Evolutionary conservation across 2,329 filamentous ascomycete genomes (phyloP).

Genomic region (Aspergillus aculeatinus): DNA sequence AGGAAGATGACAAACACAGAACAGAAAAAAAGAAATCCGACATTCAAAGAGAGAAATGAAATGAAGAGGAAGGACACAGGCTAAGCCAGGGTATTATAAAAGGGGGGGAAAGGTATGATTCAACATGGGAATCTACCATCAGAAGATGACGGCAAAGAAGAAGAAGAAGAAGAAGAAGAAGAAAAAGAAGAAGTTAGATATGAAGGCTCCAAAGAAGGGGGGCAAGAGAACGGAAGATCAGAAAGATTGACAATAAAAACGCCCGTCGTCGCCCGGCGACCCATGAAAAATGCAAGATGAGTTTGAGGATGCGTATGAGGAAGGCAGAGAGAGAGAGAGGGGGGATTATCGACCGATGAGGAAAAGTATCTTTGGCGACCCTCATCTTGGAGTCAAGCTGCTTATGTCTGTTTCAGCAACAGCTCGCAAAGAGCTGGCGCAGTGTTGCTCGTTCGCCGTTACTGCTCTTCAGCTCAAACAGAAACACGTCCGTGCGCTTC

Average conservation of each 20-base stretch:
- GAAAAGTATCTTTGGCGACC: too few species aligned
- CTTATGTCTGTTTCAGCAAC: too few species aligned
- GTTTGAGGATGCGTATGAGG: too few species aligned
- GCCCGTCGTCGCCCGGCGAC: not conserved
- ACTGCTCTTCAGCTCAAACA: too few species aligned
- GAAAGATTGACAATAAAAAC: not conserved
- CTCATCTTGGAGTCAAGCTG: too few species aligned
- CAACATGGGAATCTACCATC: constrained; percentile 5
- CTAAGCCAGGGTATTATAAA: constrained; percentile 1
- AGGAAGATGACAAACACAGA: not conserved
- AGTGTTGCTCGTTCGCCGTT: too few species aligned
- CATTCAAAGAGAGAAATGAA: not conserved
- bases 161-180: constrained; percentile 16
- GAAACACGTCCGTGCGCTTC: too few species aligned
- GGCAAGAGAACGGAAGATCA: constrained; percentile 7
- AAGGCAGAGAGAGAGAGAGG: too few species aligned
- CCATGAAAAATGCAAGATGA: not conserved
- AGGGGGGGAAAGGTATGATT: constrained; percentile 1
- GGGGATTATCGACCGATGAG: too few species aligned
- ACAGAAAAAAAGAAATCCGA: not conserved
- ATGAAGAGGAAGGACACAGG: not conserved
- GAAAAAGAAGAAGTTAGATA: not conserved
- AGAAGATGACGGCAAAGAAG: not conserved
- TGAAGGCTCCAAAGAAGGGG: constrained; percentile 7
- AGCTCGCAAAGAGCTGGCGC: too few species aligned